phyloP scores from a whole-genome alignment of 2,329 filamentous ascomycete species.

The Stagonosporopsis chrysanthemi region DNA sequence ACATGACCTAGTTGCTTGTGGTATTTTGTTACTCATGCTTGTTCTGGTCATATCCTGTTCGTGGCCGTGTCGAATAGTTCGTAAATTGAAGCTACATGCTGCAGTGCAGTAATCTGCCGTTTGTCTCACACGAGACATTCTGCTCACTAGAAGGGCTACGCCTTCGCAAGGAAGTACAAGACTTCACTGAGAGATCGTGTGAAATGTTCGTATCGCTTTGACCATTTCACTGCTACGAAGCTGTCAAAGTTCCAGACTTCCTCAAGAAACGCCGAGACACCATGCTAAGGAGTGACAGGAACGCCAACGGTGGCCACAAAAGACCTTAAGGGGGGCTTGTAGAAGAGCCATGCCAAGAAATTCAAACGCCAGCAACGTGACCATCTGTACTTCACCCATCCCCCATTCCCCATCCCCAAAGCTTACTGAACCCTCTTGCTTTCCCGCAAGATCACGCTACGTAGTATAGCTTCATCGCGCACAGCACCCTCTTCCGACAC shows the following conservation, averaged over 20 bases:
- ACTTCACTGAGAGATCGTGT: too few species aligned
- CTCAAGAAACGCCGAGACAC: slow-evolving; percentile 1
- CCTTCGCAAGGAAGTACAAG: neutral
- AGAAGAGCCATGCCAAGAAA: neutral
- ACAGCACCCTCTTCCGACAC: slow-evolving; percentile 64
- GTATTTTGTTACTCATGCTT: too few species aligned
- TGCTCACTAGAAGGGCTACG: neutral
- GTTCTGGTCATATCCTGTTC: too few species aligned
- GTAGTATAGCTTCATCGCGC: slow-evolving; percentile 64
- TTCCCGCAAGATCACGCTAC: slow-evolving; percentile 33
- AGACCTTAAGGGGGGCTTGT: neutral
- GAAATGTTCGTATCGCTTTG: neutral
- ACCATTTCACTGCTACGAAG: neutral
- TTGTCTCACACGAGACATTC: neutral
- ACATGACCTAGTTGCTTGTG: too few species aligned
- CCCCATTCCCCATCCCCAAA: too few species aligned
- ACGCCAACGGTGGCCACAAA: neutral
- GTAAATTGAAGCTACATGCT: too few species aligned
- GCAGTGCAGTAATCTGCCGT: too few species aligned
- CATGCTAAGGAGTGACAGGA: slow-evolving; percentile 5
- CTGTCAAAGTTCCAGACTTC: neutral
- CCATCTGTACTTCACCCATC: neutral
- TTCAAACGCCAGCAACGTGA: slow-evolving; percentile 5
- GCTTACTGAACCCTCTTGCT: neutral
- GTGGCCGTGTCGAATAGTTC: too few species aligned